A percentile compares a stretch with the other conserved stretches of the same genome.
Evolutionary conservation across 495 filamentous ascomycete species (phyloP).

Genomic region (Neurospora tetrasperma): DNA sequence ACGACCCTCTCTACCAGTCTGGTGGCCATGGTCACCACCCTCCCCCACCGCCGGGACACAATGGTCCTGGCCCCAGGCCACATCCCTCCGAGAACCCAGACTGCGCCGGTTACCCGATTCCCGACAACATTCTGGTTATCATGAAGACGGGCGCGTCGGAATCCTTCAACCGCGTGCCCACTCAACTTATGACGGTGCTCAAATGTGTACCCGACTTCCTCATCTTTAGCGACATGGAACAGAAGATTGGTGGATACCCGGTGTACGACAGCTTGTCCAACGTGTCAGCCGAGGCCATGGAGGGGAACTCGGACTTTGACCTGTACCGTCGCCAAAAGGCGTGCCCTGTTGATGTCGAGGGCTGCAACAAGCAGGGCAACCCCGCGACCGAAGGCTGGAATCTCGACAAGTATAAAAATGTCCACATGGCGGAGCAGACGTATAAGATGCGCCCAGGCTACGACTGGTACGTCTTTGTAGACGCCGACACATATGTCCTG

Average conservation of each 20-base stretch:
- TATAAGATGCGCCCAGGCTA: constrained; percentile 36
- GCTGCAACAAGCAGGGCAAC: constrained; percentile 26
- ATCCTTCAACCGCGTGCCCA: constrained; percentile 41
- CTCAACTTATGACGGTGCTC: constrained; percentile 44
- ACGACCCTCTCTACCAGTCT: constrained; percentile 7
- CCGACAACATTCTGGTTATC: constrained; percentile 33
- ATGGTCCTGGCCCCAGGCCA: background rate
- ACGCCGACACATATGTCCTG: constrained; percentile 57
- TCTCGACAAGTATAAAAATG: constrained; percentile 39
- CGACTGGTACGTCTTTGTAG: constrained; percentile 62
- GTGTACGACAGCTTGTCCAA: constrained; percentile 44
- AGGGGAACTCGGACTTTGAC: constrained; percentile 40
- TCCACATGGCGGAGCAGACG: constrained; percentile 35
- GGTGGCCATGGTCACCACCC: background rate
- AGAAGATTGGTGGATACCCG: constrained; percentile 35
- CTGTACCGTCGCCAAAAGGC: constrained; percentile 41
- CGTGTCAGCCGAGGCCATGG: constrained; percentile 25
- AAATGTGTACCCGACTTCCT: constrained; percentile 43
- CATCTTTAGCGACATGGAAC: constrained; percentile 49
- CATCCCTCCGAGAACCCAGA: constrained; percentile 7
- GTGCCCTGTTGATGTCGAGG: constrained; percentile 31
- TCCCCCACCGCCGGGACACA: background rate
- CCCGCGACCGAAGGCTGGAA: constrained; percentile 35
- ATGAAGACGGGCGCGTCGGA: constrained; percentile 51
- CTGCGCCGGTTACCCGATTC: constrained; percentile 29